These are phyloP conservation scores for Fusarium xyrophilum DNA, from an alignment of 2,329 filamentous ascomycete genomes.

Conservation along the genomic window DNA sequence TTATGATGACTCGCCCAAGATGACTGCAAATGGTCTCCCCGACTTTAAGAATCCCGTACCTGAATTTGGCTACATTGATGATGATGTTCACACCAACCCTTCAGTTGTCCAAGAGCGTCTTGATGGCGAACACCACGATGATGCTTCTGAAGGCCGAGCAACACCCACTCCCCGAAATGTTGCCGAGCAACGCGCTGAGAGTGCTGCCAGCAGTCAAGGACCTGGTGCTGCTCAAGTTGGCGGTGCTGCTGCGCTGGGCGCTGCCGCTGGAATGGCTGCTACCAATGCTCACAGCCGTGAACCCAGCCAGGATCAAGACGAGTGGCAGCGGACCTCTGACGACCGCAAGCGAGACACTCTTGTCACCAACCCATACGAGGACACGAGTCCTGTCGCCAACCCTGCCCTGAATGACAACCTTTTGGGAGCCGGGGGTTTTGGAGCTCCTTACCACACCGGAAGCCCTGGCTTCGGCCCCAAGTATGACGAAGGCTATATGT, in stretches of 20 bases:
- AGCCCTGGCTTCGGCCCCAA: constrained; percentile 67
- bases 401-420: constrained; percentile 60
- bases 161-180: constrained; percentile 54
- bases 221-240: constrained; percentile 59
- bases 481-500: constrained; percentile 89
- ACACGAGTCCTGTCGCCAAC: constrained; percentile 67
- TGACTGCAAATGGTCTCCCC: constrained; percentile 75
- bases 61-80: constrained; percentile 72
- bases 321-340: constrained; percentile 68
- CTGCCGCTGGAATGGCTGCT: constrained; percentile 54
- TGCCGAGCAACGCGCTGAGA: constrained; percentile 44
- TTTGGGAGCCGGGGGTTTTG: constrained; percentile 52
- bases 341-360: constrained; percentile 71
- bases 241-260: constrained; percentile 53
- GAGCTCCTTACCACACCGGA: constrained; percentile 58
- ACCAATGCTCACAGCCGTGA: constrained; percentile 56
- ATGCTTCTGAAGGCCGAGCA: constrained; percentile 63
- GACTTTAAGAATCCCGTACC: constrained; percentile 74
- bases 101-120: constrained; percentile 81
- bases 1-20: constrained; percentile 59
- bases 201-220: constrained; percentile 44
- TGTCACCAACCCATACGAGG: constrained; percentile 72
- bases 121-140: constrained; percentile 54
- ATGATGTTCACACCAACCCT: constrained; percentile 82
- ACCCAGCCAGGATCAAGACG: constrained; percentile 65